Evolutionary conservation across 306 rosid species (phyloP).

Genomic region (Benincasa hispida): DNA sequence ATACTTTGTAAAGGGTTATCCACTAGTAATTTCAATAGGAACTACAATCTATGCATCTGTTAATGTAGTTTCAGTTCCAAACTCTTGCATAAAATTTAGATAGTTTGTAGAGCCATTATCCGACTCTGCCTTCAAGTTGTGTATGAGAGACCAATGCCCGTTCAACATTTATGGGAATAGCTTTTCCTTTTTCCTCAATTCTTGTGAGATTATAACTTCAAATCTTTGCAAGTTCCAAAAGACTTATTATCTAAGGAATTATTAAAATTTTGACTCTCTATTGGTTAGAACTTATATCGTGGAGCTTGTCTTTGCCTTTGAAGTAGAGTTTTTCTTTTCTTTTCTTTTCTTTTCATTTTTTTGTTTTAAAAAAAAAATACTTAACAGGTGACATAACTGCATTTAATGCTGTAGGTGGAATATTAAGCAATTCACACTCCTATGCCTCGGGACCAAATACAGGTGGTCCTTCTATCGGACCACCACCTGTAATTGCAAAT

Average conservation of each 20-base stretch:
- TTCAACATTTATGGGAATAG: not conserved
- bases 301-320: not conserved
- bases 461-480: conserved; percentile 97
- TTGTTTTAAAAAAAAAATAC: too few relatives aligned
- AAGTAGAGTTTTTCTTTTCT: not conserved
- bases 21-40: not conserved
- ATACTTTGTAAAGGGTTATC: not conserved
- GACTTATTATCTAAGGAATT: not conserved
- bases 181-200: not conserved
- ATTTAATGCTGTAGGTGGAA: conserved; percentile 36
- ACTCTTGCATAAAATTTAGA: not conserved
- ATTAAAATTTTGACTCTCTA: not conserved
- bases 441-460: conserved; percentile 99
- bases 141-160: not conserved
- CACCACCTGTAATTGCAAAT: conserved; percentile 94
- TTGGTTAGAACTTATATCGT: not conserved
- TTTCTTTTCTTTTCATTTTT: too few relatives aligned
- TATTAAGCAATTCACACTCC: conserved; percentile 57
- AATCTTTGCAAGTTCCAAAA: not conserved
- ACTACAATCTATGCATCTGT: not conserved
- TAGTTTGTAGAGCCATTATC: not conserved
- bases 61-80: not conserved
- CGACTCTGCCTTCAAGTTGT: not conserved
- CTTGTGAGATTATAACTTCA: not conserved
- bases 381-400: conserved; percentile 6